phyloP scores from a whole-genome alignment of 495 filamentous ascomycete species.

The Talaromyces proteolyticus region DNA sequence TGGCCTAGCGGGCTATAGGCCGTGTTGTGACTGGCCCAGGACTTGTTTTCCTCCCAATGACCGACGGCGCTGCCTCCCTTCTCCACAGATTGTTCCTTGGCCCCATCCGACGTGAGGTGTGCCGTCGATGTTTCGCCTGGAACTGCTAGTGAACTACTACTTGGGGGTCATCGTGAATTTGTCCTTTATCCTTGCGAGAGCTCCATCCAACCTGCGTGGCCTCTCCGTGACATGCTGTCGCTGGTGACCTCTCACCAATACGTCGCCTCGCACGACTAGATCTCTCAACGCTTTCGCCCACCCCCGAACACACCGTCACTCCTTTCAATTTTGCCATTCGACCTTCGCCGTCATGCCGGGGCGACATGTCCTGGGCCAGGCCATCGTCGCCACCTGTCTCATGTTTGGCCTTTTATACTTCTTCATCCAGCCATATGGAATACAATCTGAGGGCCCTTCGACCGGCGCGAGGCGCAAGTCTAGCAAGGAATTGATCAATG shows the following conservation, averaged over 20 bases:
- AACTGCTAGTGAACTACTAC: not conserved
- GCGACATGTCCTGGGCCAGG: slow-evolving; percentile 2
- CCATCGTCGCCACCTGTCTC: slow-evolving; percentile 1
- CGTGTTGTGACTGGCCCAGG: too few species aligned
- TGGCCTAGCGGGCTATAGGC: too few species aligned
- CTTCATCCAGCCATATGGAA: slow-evolving; percentile 1
- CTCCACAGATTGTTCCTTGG: not conserved
- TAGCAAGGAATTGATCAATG: not conserved
- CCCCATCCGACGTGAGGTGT: not conserved
- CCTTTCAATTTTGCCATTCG: not conserved
- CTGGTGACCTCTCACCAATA: not conserved
- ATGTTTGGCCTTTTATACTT: slow-evolving; percentile 3
- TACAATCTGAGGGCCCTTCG: not conserved
- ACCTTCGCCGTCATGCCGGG: slow-evolving; percentile 1
- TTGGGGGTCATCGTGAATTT: not conserved
- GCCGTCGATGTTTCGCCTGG: not conserved
- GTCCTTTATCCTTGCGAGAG: not conserved
- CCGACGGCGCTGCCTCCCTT: not conserved
- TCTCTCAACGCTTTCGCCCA: too few species aligned
- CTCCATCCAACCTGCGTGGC: not conserved
- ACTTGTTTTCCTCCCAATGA: not conserved
- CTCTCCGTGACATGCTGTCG: not conserved
- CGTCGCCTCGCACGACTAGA: not conserved
- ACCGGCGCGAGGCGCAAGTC: not conserved
- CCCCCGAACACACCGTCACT: too few species aligned